These are phyloP conservation scores for Phytophthora palmivora DNA, from an alignment of 352 stramenopile genomes.

Conservation along the genomic window DNA sequence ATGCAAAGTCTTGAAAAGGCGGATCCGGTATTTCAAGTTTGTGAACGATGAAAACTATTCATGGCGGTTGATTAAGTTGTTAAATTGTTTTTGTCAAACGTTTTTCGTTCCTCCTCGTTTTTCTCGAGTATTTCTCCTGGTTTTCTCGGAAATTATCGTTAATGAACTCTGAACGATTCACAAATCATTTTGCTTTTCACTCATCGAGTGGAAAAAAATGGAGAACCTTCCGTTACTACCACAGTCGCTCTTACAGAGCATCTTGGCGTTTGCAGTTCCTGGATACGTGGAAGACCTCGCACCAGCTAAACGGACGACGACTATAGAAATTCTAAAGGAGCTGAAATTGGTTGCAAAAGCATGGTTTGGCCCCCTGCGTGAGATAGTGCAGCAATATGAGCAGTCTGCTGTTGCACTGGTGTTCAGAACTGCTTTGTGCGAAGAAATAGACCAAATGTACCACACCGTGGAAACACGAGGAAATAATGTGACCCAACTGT, in stretches of 20 bases:
- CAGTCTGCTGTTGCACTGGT: background rate
- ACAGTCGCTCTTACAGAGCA: background rate
- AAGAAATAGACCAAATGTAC: background rate
- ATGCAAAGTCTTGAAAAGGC: conserved; percentile 5
- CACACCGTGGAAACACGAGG: background rate
- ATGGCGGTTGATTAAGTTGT: too few relatives aligned
- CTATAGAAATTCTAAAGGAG: background rate
- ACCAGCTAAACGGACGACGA: background rate
- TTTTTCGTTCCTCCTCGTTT: background rate
- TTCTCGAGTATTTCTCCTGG: background rate
- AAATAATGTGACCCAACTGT: background rate
- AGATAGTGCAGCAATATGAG: background rate
- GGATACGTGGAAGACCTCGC: background rate
- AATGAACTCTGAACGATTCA: background rate
- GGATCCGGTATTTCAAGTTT: background rate
- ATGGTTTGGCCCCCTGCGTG: background rate
- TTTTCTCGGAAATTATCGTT: background rate
- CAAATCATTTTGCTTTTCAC: background rate
- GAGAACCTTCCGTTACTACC: background rate
- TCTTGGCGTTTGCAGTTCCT: background rate
- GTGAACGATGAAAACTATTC: background rate
- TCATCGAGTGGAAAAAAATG: background rate
- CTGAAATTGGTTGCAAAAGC: background rate
- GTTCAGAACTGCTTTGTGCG: background rate
- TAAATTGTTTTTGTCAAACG: too few relatives aligned